These are phyloP conservation scores for Oenanthe javanica DNA, from an alignment of 140 eudicot genomes.

Conservation along the genomic window DNA sequence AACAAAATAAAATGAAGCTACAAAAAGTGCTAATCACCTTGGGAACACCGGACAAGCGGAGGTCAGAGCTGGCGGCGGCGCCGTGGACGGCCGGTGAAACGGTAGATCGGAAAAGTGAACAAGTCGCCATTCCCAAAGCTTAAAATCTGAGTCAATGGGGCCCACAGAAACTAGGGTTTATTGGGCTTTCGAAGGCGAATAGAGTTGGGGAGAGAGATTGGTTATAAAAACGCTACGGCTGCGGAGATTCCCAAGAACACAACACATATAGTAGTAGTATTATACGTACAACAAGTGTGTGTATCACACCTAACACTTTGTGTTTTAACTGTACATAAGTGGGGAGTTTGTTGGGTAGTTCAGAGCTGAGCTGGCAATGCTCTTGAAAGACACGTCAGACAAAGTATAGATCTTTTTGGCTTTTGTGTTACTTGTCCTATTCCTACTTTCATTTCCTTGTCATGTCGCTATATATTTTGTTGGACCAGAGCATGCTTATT, in stretches of 20 bases:
- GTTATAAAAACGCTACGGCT: not conserved
- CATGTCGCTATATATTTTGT: not conserved
- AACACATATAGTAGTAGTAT: not conserved
- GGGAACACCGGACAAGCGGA: constrained; percentile 14
- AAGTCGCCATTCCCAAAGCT: constrained; percentile 43
- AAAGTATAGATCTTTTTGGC: not conserved
- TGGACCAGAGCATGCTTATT: too few species aligned
- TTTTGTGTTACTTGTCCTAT: not conserved
- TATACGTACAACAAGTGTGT: not conserved
- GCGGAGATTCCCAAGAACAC: constrained; percentile 7
- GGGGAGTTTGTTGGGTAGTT: constrained; percentile 1
- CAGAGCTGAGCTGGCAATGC: not conserved
- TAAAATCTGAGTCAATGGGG: too few species aligned
- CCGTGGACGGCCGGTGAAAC: constrained; percentile 28
- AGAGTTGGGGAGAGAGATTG: not conserved
- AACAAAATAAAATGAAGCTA: not conserved
- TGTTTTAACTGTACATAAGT: not conserved
- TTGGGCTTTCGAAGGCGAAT: too few species aligned
- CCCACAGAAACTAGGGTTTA: too few species aligned
- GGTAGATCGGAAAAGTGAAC: constrained; percentile 52
- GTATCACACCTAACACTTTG: not conserved
- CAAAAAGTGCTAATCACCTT: constrained; percentile 17
- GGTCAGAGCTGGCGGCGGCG: not conserved
- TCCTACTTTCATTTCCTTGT: not conserved
- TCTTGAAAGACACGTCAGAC: constrained; percentile 7